Percentiles rank a stretch among this genome's conserved stretches.
Evolutionary conservation across 495 filamentous ascomycete genomes (phyloP).

Genomic region (Parathielavia hyrcaniae): DNA sequence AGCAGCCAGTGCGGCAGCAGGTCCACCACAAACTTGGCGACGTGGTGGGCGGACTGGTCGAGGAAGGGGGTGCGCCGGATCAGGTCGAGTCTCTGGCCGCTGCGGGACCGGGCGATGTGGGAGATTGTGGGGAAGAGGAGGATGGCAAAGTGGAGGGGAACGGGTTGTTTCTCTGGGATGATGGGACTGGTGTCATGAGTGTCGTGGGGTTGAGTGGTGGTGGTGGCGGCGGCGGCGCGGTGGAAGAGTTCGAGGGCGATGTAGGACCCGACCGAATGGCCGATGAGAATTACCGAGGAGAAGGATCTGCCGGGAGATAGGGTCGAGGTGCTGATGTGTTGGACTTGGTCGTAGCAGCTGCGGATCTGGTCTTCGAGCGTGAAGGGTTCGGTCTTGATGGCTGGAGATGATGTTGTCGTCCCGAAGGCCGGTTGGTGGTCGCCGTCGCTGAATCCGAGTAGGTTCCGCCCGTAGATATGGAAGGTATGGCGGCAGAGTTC

Average conservation of each 20-base stretch:
- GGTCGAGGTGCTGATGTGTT: slow-evolving; percentile 13
- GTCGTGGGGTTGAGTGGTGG: slow-evolving; percentile 24
- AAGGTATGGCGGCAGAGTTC: slow-evolving; percentile 26
- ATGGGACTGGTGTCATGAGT: not conserved
- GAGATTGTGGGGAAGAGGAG: slow-evolving; percentile 74
- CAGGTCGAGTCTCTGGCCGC: slow-evolving; percentile 51
- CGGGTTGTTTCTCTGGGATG: slow-evolving; percentile 3
- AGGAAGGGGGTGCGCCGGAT: slow-evolving; percentile 51
- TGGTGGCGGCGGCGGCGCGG: slow-evolving; percentile 33
- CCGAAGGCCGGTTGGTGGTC: slow-evolving; percentile 40
- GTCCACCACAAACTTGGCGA: slow-evolving; percentile 46
- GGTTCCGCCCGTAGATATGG: slow-evolving; percentile 62
- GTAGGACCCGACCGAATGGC: slow-evolving; percentile 77
- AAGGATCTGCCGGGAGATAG: slow-evolving; percentile 19
- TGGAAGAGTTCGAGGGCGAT: slow-evolving; percentile 68
- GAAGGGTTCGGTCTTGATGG: slow-evolving; percentile 31
- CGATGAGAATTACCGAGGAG: slow-evolving; percentile 64
- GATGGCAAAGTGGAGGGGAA: slow-evolving; percentile 49
- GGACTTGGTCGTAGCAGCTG: slow-evolving; percentile 37
- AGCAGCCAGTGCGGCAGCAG: slow-evolving; percentile 44
- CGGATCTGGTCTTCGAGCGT: slow-evolving; percentile 60
- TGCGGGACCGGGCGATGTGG: slow-evolving; percentile 61
- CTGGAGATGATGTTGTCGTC: not conserved
- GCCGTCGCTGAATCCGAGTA: slow-evolving; percentile 63
- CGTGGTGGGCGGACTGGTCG: slow-evolving; percentile 45